phyloP scores from a whole-genome alignment of 257 asterid genomes.

The Anisodus tanguticus region DNA sequence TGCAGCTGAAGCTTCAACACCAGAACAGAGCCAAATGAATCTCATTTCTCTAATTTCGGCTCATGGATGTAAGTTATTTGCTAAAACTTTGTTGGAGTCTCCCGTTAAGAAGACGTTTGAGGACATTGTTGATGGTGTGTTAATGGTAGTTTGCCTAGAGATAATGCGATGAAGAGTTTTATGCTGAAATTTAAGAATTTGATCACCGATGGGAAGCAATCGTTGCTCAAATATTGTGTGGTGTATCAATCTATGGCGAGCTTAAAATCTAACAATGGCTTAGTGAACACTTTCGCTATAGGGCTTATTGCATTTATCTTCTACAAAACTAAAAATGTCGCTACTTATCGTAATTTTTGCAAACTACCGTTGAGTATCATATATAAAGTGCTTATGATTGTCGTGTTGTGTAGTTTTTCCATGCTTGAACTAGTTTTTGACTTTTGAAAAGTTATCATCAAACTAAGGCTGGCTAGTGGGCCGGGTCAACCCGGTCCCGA shows the following conservation, averaged over 20 bases:
- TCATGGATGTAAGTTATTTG: slow-evolving; percentile 65
- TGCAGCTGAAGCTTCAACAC: slow-evolving; percentile 67
- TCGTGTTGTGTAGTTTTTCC: too few relatives aligned
- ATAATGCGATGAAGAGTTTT: slow-evolving; percentile 60
- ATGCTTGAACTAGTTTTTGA: too few relatives aligned
- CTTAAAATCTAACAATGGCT: slow-evolving; percentile 58
- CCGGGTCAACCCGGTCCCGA: too few relatives aligned
- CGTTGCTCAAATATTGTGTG: slow-evolving; percentile 52
- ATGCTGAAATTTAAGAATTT: slow-evolving; percentile 56
- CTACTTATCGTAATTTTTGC: too few relatives aligned
- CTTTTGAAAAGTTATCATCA: too few relatives aligned
- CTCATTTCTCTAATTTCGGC: slow-evolving; percentile 58
- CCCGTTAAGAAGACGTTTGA: slow-evolving; percentile 54
- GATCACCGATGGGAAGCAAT: slow-evolving; percentile 45
- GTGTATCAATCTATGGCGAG: slow-evolving; percentile 42
- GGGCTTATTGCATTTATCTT: too few relatives aligned
- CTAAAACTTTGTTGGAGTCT: slow-evolving; percentile 52
- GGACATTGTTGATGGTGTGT: slow-evolving; percentile 22
- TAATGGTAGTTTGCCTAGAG: slow-evolving; percentile 59
- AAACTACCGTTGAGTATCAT: too few relatives aligned
- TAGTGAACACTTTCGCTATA: slow-evolving; percentile 33
- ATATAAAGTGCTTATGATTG: too few relatives aligned
- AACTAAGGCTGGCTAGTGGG: too few relatives aligned
- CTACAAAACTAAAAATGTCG: too few relatives aligned
- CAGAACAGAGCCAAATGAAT: slow-evolving; percentile 53